Conservation (phyloP, 345 rosid species). For the Pistacia integerrima region DNA sequence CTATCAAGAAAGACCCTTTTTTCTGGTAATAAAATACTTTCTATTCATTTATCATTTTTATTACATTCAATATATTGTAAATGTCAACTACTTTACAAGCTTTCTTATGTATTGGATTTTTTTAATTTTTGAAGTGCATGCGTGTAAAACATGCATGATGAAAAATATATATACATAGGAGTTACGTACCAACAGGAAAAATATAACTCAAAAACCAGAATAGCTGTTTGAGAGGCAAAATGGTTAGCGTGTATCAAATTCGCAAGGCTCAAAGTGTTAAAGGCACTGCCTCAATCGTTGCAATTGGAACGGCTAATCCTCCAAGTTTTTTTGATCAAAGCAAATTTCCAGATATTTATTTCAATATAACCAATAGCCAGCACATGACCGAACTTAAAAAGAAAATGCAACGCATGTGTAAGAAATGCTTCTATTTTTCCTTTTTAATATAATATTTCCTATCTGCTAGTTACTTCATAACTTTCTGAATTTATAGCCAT, state of each 20-base stretch:
- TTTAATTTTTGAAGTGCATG: too few relatives aligned
- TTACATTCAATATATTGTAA: too few relatives aligned
- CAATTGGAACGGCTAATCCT: slow-evolving; percentile 53
- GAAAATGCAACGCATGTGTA: slow-evolving; percentile 60
- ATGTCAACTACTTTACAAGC: too few relatives aligned
- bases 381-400: slow-evolving; percentile 45
- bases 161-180: too few relatives aligned
- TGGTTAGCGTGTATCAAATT: slow-evolving; percentile 43
- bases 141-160: too few relatives aligned
- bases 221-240: not conserved
- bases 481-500: too few relatives aligned
- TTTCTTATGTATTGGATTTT: too few relatives aligned
- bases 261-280: slow-evolving; percentile 34
- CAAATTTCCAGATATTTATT: slow-evolving; percentile 38
- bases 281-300: slow-evolving; percentile 50
- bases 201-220: too few relatives aligned
- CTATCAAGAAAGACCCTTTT: too few relatives aligned
- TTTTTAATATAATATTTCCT: too few relatives aligned
- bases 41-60: too few relatives aligned
- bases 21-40: too few relatives aligned
- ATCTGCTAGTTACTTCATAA: not conserved
- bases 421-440: not conserved
- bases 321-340: slow-evolving; percentile 36
- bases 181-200: not conserved
- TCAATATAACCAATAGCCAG: slow-evolving; percentile 39